Conservation (phyloP, 1,284 basidiomycete genomes). For the Cryptococcus wingfieldii region DNA sequence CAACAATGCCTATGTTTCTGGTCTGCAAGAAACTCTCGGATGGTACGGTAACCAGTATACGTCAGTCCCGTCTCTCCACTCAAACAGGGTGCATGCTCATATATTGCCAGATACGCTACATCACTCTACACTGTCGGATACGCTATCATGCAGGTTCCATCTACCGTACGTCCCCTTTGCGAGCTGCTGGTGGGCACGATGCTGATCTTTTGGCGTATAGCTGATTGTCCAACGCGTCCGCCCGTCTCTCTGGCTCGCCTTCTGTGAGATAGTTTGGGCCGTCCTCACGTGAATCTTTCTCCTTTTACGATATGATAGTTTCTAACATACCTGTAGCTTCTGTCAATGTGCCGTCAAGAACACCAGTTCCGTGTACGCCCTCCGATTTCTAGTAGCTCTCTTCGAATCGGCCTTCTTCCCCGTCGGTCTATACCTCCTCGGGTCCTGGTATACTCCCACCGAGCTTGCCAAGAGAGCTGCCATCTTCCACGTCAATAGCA, state of each 20-base stretch:
- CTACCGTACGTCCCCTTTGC: slow-evolving; percentile 2
- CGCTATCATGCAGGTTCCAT: slow-evolving; percentile 11
- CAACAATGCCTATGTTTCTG: slow-evolving; percentile 8
- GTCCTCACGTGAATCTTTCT: slow-evolving; percentile 1
- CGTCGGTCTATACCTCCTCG: slow-evolving; percentile 4
- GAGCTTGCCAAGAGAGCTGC: slow-evolving; percentile 9
- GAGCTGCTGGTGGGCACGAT: not conserved
- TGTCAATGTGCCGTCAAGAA: slow-evolving; percentile 7
- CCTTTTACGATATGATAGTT: not conserved
- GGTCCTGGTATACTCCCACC: slow-evolving; percentile 6
- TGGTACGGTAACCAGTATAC: slow-evolving; percentile 10
- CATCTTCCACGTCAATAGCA: slow-evolving; percentile 3
- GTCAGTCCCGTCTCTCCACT: too few relatives aligned
- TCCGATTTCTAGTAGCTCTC: slow-evolving; percentile 8
- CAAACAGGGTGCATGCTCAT: too few relatives aligned
- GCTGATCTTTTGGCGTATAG: not conserved
- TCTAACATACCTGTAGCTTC: not conserved
- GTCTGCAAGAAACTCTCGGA: slow-evolving; percentile 5
- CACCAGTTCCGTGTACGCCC: slow-evolving; percentile 5
- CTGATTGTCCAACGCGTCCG: slow-evolving; percentile 9
- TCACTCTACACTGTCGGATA: slow-evolving; percentile 9
- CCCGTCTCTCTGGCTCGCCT: slow-evolving; percentile 6
- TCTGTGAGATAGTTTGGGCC: slow-evolving; percentile 6
- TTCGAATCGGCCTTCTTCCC: slow-evolving; percentile 11
- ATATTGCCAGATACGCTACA: not conserved